Evolutionary conservation across 108 stramenopile species (phyloP).

Genomic region (Epithemia pelagica): DNA sequence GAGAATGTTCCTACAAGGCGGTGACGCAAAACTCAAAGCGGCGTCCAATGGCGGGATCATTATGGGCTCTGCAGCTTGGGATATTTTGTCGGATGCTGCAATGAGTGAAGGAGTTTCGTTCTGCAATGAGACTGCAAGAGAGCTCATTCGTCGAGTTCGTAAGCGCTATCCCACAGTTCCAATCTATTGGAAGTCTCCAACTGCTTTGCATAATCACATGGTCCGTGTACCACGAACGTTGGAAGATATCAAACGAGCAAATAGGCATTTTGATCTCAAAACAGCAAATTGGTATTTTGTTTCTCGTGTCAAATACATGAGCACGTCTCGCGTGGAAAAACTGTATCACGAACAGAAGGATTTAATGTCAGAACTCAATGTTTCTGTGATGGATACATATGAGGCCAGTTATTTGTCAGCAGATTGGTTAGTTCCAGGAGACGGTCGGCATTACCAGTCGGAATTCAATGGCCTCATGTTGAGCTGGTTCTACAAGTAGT

Average conservation of each 20-base stretch:
- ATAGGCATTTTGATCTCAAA: too few relatives aligned
- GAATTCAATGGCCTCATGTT: constrained; percentile 10
- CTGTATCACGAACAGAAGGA: constrained; percentile 21
- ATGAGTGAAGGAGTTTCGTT: neutral
- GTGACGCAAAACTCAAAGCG: too few relatives aligned
- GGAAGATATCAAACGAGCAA: too few relatives aligned
- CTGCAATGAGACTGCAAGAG: constrained; percentile 4
- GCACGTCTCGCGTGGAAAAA: constrained; percentile 14
- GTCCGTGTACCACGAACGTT: too few relatives aligned
- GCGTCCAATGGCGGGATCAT: constrained; percentile 1
- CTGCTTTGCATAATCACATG: constrained; percentile 22
- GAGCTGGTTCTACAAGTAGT: constrained; percentile 9
- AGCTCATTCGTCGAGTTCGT: neutral
- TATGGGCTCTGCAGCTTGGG: constrained; percentile 18
- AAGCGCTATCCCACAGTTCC: constrained; percentile 2
- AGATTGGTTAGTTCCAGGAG: constrained; percentile 11
- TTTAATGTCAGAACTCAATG: constrained; percentile 3
- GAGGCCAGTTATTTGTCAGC: constrained; percentile 23
- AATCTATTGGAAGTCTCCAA: constrained; percentile 20
- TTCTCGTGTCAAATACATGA: too few relatives aligned
- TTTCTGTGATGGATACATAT: constrained; percentile 23
- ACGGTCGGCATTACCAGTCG: constrained; percentile 22
- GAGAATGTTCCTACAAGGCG: neutral
- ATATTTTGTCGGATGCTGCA: constrained; percentile 7
- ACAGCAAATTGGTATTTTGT: too few relatives aligned